phyloP scores from a whole-genome alignment of 306 rosid species.

The Lathyrus sativus region DNA sequence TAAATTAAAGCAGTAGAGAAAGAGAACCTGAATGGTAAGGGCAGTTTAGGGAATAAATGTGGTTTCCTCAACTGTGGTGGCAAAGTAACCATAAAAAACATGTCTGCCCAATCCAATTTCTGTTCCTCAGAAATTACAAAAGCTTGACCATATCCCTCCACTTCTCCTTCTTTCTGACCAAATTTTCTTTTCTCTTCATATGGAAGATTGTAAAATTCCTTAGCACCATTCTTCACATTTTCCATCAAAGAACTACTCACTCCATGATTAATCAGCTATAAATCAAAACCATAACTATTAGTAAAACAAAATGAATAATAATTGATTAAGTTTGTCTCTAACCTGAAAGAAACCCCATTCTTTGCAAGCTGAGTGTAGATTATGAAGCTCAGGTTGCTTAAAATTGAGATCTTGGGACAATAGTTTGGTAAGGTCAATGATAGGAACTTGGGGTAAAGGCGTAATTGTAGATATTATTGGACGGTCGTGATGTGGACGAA shows the following conservation, averaged over 20 bases:
- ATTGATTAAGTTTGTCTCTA: no score
- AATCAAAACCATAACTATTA: not conserved
- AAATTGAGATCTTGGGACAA: conserved; percentile 25
- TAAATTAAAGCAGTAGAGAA: not conserved
- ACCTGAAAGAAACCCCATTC: conserved; percentile 63
- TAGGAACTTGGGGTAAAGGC: conserved; percentile 43
- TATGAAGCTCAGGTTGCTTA: conserved; percentile 37
- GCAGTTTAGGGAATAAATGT: conserved; percentile 48
- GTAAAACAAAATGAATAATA: no score
- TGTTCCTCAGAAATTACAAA: conserved; percentile 55
- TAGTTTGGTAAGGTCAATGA: conserved; percentile 44
- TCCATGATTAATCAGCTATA: conserved; percentile 28
- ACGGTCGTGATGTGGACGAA: conserved; percentile 23
- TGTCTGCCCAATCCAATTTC: conserved; percentile 57
- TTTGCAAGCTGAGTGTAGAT: conserved; percentile 48
- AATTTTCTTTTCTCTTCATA: conserved; percentile 20
- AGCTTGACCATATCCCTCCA: conserved; percentile 54
- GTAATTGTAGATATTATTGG: conserved; percentile 1
- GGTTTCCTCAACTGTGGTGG: conserved; percentile 48
- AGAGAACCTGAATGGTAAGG: conserved; percentile 44
- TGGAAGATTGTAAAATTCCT: conserved; percentile 18
- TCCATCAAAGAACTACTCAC: conserved; percentile 12
- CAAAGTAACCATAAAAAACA: conserved; percentile 30
- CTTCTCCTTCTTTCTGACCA: not conserved
- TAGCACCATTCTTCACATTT: conserved; percentile 29